Conservation (phyloP, 306 rosid genomes). For the Erythrophleum fordii region DNA sequence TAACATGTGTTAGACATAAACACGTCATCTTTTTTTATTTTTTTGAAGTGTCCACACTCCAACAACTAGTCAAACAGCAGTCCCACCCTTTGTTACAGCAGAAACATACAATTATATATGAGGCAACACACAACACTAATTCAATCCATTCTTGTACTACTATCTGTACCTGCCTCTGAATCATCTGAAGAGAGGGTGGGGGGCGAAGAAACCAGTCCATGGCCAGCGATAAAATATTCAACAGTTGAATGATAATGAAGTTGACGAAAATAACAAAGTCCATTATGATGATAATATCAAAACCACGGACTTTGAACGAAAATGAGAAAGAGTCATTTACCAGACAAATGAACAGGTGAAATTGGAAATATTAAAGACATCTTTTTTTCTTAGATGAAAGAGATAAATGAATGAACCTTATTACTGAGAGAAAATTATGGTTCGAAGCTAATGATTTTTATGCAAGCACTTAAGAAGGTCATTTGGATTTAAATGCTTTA, state of each 20-base stretch:
- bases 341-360: not conserved
- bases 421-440: not conserved
- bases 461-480: conserved; percentile 2
- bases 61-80: not conserved
- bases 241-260: not conserved
- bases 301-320: not conserved
- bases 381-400: not conserved
- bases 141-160: not conserved
- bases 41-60: not conserved
- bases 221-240: not conserved
- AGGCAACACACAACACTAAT: not conserved
- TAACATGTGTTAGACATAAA: too few species aligned
- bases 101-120: not conserved
- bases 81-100: not conserved
- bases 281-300: not conserved
- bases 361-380: not conserved
- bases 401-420: not conserved
- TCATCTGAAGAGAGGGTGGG: not conserved
- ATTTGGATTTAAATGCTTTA: conserved; percentile 37
- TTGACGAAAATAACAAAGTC: not conserved
- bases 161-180: not conserved
- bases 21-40: too few species aligned
- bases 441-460: not conserved
- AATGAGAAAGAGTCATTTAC: not conserved
- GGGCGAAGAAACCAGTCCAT: not conserved